Evolutionary conservation across 75 land plant species (phyloP).

Genomic region (Gnetum montanum): DNA sequence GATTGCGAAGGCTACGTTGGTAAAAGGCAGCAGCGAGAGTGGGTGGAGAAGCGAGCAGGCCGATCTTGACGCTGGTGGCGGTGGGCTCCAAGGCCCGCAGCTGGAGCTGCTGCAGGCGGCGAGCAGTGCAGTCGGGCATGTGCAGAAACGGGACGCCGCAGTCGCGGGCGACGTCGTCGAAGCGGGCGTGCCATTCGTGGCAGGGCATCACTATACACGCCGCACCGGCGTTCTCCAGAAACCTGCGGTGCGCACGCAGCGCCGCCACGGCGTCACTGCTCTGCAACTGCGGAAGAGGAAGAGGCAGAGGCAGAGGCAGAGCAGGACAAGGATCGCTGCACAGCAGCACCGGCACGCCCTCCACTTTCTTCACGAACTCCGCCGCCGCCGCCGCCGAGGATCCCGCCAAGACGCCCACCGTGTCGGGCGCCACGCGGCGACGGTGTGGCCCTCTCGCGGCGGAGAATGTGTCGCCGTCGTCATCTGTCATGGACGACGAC

Average conservation of each 20-base stretch:
- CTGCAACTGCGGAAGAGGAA: neutral
- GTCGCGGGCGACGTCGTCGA: conserved; percentile 29
- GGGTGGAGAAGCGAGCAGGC: conserved; percentile 32
- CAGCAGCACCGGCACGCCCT: conserved; percentile 33
- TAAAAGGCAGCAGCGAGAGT: conserved; percentile 34
- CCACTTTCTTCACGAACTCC: conserved; percentile 32
- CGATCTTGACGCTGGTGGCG: conserved; percentile 39
- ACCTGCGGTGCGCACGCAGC: conserved; percentile 34
- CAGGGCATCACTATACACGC: conserved; percentile 66
- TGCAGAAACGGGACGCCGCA: conserved; percentile 50
- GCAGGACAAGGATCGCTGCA: conserved; percentile 39
- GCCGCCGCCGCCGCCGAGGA: conserved; percentile 24
- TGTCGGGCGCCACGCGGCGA: conserved; percentile 15
- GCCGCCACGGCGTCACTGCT: conserved; percentile 2
- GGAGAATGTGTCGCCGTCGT: too few relatives aligned
- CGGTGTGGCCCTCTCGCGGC: too few relatives aligned
- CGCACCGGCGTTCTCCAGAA: conserved; percentile 54
- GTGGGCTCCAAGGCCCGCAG: conserved; percentile 51
- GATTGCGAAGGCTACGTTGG: conserved; percentile 44
- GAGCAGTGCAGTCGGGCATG: conserved; percentile 45
- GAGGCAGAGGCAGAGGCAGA: conserved; percentile 5
- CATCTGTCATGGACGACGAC: too few relatives aligned
- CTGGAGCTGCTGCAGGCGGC: conserved; percentile 49
- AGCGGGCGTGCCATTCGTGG: conserved; percentile 42
- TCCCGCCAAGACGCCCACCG: conserved; percentile 59